phyloP scores from a whole-genome alignment of 306 rosid genomes.

The Lathyrus oleraceus region DNA sequence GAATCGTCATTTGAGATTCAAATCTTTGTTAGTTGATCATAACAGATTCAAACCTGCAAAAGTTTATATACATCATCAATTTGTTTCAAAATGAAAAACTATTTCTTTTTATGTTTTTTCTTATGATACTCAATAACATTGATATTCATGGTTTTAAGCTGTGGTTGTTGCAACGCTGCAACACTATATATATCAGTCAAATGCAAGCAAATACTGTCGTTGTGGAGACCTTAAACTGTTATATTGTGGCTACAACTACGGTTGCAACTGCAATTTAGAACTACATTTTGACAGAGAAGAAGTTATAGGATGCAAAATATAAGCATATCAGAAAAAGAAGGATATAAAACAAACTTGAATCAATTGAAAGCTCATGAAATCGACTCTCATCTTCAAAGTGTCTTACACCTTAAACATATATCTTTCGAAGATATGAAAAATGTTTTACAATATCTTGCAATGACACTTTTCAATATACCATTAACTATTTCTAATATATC shows the following conservation, averaged over 20 bases:
- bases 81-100: not conserved
- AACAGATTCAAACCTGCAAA: constrained; percentile 29
- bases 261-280: not conserved
- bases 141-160: not conserved
- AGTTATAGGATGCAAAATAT: not conserved
- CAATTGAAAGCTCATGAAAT: constrained; percentile 3
- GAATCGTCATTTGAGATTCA: constrained; percentile 45
- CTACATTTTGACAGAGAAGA: not conserved
- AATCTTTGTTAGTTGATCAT: constrained; percentile 19
- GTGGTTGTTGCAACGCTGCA: not conserved
- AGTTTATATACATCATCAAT: not conserved
- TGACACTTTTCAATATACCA: not conserved
- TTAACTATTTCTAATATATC: not conserved
- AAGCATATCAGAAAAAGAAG: not conserved
- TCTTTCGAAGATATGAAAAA: not conserved
- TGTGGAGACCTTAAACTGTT: not conserved
- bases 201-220: not conserved
- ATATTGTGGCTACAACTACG: not conserved
- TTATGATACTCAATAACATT: not conserved
- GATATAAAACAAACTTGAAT: not conserved
- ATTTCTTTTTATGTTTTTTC: not conserved
- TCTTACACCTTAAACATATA: not conserved
- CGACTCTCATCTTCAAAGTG: constrained; percentile 12
- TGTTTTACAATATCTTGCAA: not conserved
- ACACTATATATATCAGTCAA: not conserved